Base-by-base conservation (phyloP, 164 flowering plant genomes). In the Sextonia rubra region DNA sequence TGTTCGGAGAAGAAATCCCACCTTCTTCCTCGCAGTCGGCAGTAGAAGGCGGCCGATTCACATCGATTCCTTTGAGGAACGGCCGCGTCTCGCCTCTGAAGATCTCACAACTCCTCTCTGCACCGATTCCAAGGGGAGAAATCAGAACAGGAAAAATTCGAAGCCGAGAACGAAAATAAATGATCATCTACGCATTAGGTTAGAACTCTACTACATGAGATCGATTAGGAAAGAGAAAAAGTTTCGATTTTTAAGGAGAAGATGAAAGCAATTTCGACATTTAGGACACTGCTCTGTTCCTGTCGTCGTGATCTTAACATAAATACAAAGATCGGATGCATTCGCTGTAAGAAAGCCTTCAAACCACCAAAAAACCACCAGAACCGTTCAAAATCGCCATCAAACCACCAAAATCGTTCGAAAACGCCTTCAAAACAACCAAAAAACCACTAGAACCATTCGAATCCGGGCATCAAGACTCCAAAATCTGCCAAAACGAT, bases 61-160 rank as follows among this genome's bases (percentile, higher is more conserved):
- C 76, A 48, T 74, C 76, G 66, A 74, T 74, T 26, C 76, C 71
- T 26, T 71, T 69, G 17, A 74, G 32, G 20, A 74, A 74, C 9
- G 65, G 27, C 27, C 76, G 37, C 1, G 76, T 44, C 25, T 66
- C 75, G 11, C 70, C 70, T 66, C 48, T 11, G 64, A 49, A 73
- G 30, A 60, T 68, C 15, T 82, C 90, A 0, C 80, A 63, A 73
- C 37, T 82, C 69, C 83, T 86, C 83, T 85, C 92, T 86, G 84
- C 73, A 82, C 26, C 60, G 11, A 37, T n/a, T 73, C 76, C 18
- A 27, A 30, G 23, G 69, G 47, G 66, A 26, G 17, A 20, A 44
- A 47, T 27, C 48, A 47, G 18, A 24, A 47, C 25, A 69, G 48
- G 26, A 23, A 2, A 12, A 12, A 3, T 55, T 22, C 6, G 55